Base-by-base conservation (phyloP, 2,329 filamentous ascomycete species). In the Aspergillus neotritici region DNA sequence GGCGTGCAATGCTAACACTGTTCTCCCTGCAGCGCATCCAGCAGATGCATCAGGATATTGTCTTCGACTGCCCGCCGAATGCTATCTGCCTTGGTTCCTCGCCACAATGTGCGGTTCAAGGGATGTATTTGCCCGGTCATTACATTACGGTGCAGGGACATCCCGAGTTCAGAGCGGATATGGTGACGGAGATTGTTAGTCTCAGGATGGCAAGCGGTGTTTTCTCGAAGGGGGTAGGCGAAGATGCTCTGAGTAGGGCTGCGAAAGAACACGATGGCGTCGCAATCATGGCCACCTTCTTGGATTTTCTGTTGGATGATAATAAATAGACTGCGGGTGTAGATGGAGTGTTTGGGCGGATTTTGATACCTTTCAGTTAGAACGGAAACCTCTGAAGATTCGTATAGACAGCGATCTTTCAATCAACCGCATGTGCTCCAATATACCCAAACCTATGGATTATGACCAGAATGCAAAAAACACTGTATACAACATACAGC, bases 21-120 rank as follows among this genome's bases (percentile, higher is more conserved):
- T 37, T 17, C 7, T 2, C 21, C 5, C 43, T 21, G n/a, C 46
- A 67, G 63, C 58, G 57, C 38, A 57, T 94, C 48, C 84, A 90
- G 62, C 87, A 94, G 65, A 91, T 94, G 86, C 88, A 95, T 66
- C 79, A 82, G 51, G 87, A 96, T 61, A 78, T 84, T 31, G 84
- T 91, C 4, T 77, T 75, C 53, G 66, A 73, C 15, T 79, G 80
- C 42, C 87, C 87, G 0, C 58, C 72, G 5, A 78, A 75, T 41
- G 77, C 83, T 2, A 73, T 83, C 43, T 66, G 72, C 2, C 73
- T 94, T 2, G 87, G 80, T 2, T 76, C 73, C 32, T 85, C 84
- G 2, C 73, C 76, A 3, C 67, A 74, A 35, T 94, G 88, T 68
- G 68, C 74, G 8, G 81, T 88, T n/a, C 88, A 94, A 64, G 85